Evolutionary conservation across 306 rosid species (phyloP).

Genomic region (Corylus americana): DNA sequence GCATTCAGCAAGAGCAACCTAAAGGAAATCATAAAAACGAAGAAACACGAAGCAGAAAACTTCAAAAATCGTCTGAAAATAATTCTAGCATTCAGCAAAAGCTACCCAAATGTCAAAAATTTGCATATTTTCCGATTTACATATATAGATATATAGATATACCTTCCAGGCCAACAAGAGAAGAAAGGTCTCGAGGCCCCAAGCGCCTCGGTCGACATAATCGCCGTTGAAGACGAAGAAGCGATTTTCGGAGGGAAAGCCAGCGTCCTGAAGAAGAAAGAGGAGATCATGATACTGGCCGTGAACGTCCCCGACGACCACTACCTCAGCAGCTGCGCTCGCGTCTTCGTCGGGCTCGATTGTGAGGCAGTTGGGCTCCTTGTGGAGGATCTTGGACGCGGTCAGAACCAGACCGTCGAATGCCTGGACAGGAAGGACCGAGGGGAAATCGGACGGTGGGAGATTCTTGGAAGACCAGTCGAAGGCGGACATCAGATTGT

Average conservation of each 20-base stretch:
- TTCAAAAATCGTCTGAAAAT: background rate
- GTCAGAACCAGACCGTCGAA: slow-evolving; percentile 65
- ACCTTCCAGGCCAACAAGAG: slow-evolving; percentile 82
- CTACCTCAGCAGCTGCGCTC: slow-evolving; percentile 33
- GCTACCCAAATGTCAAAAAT: background rate
- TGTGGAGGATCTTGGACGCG: slow-evolving; percentile 82
- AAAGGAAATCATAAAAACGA: background rate
- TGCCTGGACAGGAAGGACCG: slow-evolving; percentile 58
- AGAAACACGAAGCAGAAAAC: background rate
- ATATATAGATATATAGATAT: background rate
- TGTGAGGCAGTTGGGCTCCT: slow-evolving; percentile 70
- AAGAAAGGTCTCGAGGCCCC: slow-evolving; percentile 86
- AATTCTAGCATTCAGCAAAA: background rate
- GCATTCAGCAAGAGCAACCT: background rate
- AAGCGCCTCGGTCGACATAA: slow-evolving; percentile 90
- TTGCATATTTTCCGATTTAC: too few species aligned
- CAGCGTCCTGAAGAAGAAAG: slow-evolving; percentile 66
- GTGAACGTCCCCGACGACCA: slow-evolving; percentile 76
- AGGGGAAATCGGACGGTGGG: slow-evolving; percentile 54
- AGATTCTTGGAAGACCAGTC: slow-evolving; percentile 72
- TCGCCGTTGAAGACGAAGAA: slow-evolving; percentile 79
- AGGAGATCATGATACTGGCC: slow-evolving; percentile 80
- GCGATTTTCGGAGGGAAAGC: slow-evolving; percentile 59
- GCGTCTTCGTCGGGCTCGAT: slow-evolving; percentile 43
- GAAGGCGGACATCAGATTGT: slow-evolving; percentile 50